Evolutionary conservation across 139 green algal species (phyloP).

Genomic region (Desmodesmus armatus): DNA sequence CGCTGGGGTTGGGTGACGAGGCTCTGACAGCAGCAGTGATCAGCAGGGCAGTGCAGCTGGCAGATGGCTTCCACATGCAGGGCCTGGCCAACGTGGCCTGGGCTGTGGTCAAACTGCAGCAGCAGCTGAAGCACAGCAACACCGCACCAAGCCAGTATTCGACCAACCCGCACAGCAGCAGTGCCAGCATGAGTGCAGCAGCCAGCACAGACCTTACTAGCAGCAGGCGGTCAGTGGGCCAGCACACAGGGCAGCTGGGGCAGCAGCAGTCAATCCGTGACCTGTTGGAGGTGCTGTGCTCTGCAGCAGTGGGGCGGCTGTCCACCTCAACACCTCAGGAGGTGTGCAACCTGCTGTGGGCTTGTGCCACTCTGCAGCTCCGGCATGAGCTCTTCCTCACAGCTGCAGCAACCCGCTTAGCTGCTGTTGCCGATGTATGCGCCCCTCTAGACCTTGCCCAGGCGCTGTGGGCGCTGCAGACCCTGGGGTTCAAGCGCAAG

Average conservation of each 20-base stretch:
- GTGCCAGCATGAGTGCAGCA: slow-evolving; percentile 10
- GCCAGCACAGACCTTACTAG: background rate
- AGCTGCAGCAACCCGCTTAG: background rate
- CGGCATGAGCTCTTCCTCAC: background rate
- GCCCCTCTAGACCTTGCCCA: slow-evolving; percentile 25
- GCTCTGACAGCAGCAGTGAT: slow-evolving; percentile 10
- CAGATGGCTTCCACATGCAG: slow-evolving; percentile 20
- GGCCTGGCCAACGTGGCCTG: slow-evolving; percentile 42
- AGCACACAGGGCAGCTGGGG: background rate
- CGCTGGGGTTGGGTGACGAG: slow-evolving; percentile 12
- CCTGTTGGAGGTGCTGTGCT: background rate
- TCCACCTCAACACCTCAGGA: slow-evolving; percentile 17
- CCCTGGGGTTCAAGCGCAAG: background rate
- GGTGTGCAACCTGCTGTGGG: slow-evolving; percentile 49
- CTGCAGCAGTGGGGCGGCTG: background rate
- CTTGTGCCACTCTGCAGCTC: slow-evolving; percentile 18
- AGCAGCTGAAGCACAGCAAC: background rate
- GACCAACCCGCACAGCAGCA: background rate
- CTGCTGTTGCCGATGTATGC: background rate
- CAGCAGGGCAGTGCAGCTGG: background rate
- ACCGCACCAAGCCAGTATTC: background rate
- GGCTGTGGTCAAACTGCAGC: slow-evolving; percentile 12
- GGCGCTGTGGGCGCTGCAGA: slow-evolving; percentile 19
- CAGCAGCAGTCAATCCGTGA: background rate
- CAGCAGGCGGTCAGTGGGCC: background rate